Conservation (phyloP, 495 filamentous ascomycete genomes). For the Penicillium longicatenatum region DNA sequence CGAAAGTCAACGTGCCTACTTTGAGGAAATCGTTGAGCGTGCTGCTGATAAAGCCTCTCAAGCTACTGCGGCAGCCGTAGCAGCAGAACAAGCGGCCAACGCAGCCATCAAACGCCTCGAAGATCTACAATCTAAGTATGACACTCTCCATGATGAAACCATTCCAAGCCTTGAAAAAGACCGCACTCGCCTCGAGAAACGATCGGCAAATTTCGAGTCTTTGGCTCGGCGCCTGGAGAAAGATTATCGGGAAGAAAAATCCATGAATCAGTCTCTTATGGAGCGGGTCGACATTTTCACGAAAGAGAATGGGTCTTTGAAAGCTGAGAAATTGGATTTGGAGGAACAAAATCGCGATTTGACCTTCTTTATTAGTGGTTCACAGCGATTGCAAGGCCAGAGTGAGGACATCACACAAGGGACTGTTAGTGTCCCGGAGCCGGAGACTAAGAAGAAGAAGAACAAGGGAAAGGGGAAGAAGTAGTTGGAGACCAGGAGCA, state of each 20-base stretch:
- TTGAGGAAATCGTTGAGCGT: constrained; percentile 89
- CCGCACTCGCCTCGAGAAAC: constrained; percentile 63
- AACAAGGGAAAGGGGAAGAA: constrained; percentile 47
- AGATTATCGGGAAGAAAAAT: constrained; percentile 84
- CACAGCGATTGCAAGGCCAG: constrained; percentile 74
- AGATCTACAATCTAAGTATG: constrained; percentile 57
- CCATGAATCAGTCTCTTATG: constrained; percentile 77
- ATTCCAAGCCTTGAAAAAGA: constrained; percentile 71
- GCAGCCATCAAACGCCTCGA: constrained; percentile 52
- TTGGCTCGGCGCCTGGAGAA: constrained; percentile 76
- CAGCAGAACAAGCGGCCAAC: constrained; percentile 56
- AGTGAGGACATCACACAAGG: constrained; percentile 63
- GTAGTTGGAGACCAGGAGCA: constrained; percentile 9
- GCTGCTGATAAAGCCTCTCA: constrained; percentile 87
- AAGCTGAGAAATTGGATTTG: constrained; percentile 60
- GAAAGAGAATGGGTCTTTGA: constrained; percentile 54
- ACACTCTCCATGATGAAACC: constrained; percentile 55
- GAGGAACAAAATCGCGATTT: constrained; percentile 89
- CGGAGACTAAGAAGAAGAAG: constrained; percentile 55
- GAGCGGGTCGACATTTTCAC: constrained; percentile 70
- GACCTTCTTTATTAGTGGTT: constrained; percentile 82
- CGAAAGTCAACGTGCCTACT: constrained; percentile 89
- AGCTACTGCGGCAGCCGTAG: constrained; percentile 65
- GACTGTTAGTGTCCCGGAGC: constrained; percentile 54
- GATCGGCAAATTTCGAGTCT: constrained; percentile 68